Base-by-base conservation (phyloP, 2,329 filamentous ascomycete genomes). In the Fusarium sulawesiense region DNA sequence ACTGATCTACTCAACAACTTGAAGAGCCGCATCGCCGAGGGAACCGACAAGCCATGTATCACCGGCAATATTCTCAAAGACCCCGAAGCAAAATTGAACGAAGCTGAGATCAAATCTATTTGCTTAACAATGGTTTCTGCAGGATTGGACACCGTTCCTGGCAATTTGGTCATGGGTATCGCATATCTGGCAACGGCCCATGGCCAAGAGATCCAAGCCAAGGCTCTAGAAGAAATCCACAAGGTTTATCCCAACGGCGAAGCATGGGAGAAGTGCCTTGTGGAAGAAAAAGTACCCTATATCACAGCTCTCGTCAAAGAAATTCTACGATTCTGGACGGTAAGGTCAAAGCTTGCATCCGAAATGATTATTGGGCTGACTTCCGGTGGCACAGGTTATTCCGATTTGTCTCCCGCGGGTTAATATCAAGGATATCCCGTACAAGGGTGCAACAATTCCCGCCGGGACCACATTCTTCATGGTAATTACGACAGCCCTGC, bases 121-220 rank as follows among this genome's bases (percentile, higher is more conserved):
- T 93, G 92, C 76, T 80, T 96, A 25, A 93, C 92, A 25, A 94
- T 95, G 88, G 91, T 95, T 0, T 92, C 90, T 2, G 93, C 92
- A 0, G 93, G 93, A 20, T 86, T 95, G 18, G 93, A 96, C 76
- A 96, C 93, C 0, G 90, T 96, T 2, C 91, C 93, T 0, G 91
- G 89, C 13, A 94, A 94, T 66, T 80, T 95, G 12, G 90, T 93
- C 74, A 93, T 93, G 91, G 90, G 90, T 14, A 88, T 95, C 46
- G 93, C 91, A 4, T 93, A 92, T 72, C 85, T 96, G 4, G 87
- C 91, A n/a, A 89, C 88, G 0, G 79, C 85, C 0, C 83, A 89
- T 13, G 92, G 92, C 16, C 90, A 92, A 71, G 83, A 85, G 4
- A 91, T 94, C 64, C 93, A 96, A 78, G 80, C 85, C 57, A 88